Evolutionary conservation across 805 yeast genomes (phyloP).

Genomic region (Candida anglica): DNA sequence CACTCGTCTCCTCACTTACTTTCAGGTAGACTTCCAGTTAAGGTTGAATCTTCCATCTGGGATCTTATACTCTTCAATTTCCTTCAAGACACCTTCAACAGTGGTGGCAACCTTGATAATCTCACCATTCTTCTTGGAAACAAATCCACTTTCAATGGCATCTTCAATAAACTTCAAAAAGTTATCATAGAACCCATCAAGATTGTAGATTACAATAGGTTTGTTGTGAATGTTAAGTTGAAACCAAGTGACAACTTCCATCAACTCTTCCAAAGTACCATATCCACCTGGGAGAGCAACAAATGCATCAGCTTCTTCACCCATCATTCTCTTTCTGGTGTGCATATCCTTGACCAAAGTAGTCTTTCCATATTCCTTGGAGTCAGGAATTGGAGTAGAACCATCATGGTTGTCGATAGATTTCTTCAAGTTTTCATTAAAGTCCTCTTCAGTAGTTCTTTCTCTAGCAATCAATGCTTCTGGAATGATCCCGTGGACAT

Average conservation of each 20-base stretch:
- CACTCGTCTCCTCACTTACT: slow-evolving; percentile 3
- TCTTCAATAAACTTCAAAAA: slow-evolving; percentile 58
- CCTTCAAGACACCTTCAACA: slow-evolving; percentile 62
- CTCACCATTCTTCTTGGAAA: slow-evolving; percentile 60
- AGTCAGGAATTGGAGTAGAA: slow-evolving; percentile 59
- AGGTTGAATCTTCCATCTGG: slow-evolving; percentile 75
- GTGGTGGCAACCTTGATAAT: slow-evolving; percentile 68
- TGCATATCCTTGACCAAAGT: slow-evolving; percentile 87
- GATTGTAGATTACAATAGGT: slow-evolving; percentile 75
- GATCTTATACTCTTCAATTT: slow-evolving; percentile 55
- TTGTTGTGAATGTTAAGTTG: slow-evolving; percentile 82
- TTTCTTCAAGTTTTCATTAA: slow-evolving; percentile 46
- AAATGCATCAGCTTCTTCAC: slow-evolving; percentile 79
- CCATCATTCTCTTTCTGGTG: slow-evolving; percentile 83
- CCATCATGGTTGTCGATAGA: slow-evolving; percentile 64
- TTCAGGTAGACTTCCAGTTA: slow-evolving; percentile 58
- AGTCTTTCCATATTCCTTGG: slow-evolving; percentile 64
- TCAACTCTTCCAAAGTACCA: slow-evolving; percentile 84
- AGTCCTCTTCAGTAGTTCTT: slow-evolving; percentile 42
- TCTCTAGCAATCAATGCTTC: slow-evolving; percentile 74
- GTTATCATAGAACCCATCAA: slow-evolving; percentile 76
- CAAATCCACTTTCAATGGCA: slow-evolving; percentile 63
- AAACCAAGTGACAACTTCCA: slow-evolving; percentile 89
- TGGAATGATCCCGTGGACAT: slow-evolving; percentile 86
- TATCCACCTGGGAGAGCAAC: slow-evolving; percentile 91